A percentile compares a stretch with the other conserved stretches of the same genome.
Evolutionary conservation across 202 grass and related monocot genomes (phyloP).

Genomic region (Digitaria exilis): DNA sequence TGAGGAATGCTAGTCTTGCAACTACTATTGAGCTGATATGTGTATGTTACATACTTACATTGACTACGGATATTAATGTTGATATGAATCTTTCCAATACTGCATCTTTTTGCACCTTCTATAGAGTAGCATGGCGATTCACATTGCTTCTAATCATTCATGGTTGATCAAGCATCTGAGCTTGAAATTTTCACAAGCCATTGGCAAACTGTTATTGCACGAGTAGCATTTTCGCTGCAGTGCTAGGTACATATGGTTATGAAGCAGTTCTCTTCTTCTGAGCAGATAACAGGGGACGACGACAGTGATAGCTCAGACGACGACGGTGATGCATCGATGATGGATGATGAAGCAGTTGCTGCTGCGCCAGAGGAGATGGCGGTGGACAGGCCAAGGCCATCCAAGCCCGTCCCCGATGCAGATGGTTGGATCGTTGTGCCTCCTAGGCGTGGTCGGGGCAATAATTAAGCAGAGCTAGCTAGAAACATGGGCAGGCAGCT

Average conservation of each 20-base stretch:
- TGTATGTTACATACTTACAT: too few species aligned
- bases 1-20: too few species aligned
- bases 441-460: conserved; percentile 48
- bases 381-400: conserved; percentile 47
- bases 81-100: too few species aligned
- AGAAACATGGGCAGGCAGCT: neutral
- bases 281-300: conserved; percentile 41
- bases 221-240: neutral
- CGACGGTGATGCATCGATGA: conserved; percentile 30
- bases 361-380: conserved; percentile 41
- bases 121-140: neutral
- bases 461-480: conserved; percentile 26
- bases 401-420: conserved; percentile 49
- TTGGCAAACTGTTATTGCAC: neutral
- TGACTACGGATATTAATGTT: too few species aligned
- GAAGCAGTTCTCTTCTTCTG: conserved; percentile 6
- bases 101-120: too few species aligned
- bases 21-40: too few species aligned
- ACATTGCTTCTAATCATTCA: neutral
- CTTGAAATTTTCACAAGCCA: neutral
- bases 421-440: conserved; percentile 80
- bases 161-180: neutral
- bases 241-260: neutral
- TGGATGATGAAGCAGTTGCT: conserved; percentile 42
- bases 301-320: conserved; percentile 56